phyloP scores from a whole-genome alignment of 1,139 yeast species.

The Lodderomyces orthopsilosis region DNA sequence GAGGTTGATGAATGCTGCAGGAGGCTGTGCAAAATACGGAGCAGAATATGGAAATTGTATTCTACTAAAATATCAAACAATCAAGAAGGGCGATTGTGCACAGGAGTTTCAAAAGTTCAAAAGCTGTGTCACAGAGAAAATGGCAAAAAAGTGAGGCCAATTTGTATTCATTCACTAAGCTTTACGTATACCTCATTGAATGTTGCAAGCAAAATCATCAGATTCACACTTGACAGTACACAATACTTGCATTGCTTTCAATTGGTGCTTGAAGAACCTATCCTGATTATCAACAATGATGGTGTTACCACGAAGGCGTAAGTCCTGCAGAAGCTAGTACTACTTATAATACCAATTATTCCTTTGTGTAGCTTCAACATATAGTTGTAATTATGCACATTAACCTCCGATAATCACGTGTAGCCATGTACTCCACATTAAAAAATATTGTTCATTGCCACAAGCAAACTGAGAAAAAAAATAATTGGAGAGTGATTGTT shows the following conservation, averaged over 20 bases:
- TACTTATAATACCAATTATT: no score
- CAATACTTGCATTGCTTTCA: no score
- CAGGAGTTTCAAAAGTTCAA: slow-evolving; percentile 57
- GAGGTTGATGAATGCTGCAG: slow-evolving; percentile 34
- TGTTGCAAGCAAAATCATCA: no score
- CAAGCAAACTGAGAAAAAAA: neutral
- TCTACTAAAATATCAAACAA: slow-evolving; percentile 50
- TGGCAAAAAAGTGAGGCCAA: neutral
- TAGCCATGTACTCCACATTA: neutral
- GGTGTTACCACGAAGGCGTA: no score
- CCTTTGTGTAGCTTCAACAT: neutral
- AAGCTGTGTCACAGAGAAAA: slow-evolving; percentile 46
- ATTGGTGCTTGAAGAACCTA: no score
- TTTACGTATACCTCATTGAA: no score
- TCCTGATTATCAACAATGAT: no score
- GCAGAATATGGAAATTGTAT: slow-evolving; percentile 63
- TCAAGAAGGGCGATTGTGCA: slow-evolving; percentile 55
- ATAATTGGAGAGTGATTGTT: neutral
- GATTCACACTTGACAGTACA: no score
- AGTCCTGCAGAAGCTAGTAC: no score
- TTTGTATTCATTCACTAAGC: neutral
- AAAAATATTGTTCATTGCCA: neutral
- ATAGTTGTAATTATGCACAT: neutral
- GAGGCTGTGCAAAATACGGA: slow-evolving; percentile 43
- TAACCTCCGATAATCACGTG: neutral